Percentiles rank a stretch among this genome's conserved stretches.
These are phyloP conservation scores for Aspergillus fumigatus DNA, from an alignment of 2,329 filamentous ascomycete genomes.

Conservation along the genomic window DNA sequence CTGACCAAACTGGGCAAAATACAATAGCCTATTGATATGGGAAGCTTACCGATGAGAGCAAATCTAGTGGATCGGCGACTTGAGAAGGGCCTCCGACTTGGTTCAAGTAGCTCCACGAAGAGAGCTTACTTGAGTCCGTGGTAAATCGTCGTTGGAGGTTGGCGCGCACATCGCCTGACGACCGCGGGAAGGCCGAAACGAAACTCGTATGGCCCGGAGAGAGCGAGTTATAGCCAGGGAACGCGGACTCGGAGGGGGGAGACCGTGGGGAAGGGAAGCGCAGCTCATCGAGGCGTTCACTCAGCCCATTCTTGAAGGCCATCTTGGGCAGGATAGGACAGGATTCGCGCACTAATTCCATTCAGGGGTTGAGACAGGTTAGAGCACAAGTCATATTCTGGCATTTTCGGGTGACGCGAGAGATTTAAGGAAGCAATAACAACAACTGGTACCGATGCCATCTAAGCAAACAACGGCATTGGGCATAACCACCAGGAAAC, in stretches of 20 bases:
- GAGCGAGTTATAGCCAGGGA: conserved; percentile 70
- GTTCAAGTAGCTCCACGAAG: conserved; percentile 65
- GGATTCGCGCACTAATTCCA: conserved; percentile 28
- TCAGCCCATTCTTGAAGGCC: conserved; percentile 61
- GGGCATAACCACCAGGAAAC: conserved; percentile 4
- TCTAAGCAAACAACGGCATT: conserved; percentile 6
- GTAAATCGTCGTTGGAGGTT: conserved; percentile 89
- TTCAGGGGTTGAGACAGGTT: conserved; percentile 19
- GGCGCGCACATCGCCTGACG: conserved; percentile 65
- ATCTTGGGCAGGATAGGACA: conserved; percentile 43
- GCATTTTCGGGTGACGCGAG: conserved; percentile 6
- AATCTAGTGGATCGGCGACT: conserved; percentile 50
- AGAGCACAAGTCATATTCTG: conserved; percentile 19
- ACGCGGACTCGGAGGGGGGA: conserved; percentile 68
- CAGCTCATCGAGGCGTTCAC: conserved; percentile 70
- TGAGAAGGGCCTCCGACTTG: conserved; percentile 44
- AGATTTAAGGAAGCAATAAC: conserved; percentile 8
- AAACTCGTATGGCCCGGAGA: conserved; percentile 63
- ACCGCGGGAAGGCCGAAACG: conserved; percentile 52
- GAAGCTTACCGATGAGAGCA: conserved; percentile 50
- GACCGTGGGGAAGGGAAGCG: conserved; percentile 74
- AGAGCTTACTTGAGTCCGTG: conserved; percentile 79
- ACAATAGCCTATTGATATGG: neutral
- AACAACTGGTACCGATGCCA: conserved; percentile 12
- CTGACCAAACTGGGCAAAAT: neutral